Conservation (phyloP, 768 basidiomycete species). For the Mycena kentingensis region DNA sequence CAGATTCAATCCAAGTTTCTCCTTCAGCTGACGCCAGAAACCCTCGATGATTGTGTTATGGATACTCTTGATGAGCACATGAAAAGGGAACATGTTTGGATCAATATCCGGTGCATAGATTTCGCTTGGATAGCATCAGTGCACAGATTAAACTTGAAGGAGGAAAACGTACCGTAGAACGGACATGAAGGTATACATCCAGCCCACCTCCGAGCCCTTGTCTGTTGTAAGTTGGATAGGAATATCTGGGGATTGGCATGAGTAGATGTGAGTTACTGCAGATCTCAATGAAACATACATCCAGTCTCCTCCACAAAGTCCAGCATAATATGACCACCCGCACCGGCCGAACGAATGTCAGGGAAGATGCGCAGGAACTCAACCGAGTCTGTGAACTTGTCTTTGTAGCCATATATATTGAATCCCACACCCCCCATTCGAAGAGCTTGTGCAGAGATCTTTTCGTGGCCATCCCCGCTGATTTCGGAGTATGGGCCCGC, state of each 20-base stretch:
- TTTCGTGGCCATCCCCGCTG: constrained; percentile 25
- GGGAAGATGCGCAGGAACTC: not conserved
- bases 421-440: too few relatives aligned
- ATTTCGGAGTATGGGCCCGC: constrained; percentile 13
- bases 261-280: not conserved
- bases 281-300: not conserved
- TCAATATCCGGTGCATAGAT: constrained; percentile 22
- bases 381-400: too few relatives aligned
- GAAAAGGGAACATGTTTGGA: constrained; percentile 5
- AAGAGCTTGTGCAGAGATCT: constrained; percentile 20
- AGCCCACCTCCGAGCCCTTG: constrained; percentile 11
- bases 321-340: constrained; percentile 1
- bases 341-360: not conserved
- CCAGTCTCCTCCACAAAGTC: too few relatives aligned
- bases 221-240: constrained; percentile 11
- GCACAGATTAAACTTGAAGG: too few relatives aligned
- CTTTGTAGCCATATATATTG: too few relatives aligned
- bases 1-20: constrained; percentile 21
- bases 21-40: constrained; percentile 21
- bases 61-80: constrained; percentile 16
- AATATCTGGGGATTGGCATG: not conserved
- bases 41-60: constrained; percentile 24
- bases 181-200: constrained; percentile 10
- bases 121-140: too few relatives aligned
- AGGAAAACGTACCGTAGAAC: constrained; percentile 3